Base-by-base conservation (phyloP, 75 land plant genomes). In the Larix kaempferi region DNA sequence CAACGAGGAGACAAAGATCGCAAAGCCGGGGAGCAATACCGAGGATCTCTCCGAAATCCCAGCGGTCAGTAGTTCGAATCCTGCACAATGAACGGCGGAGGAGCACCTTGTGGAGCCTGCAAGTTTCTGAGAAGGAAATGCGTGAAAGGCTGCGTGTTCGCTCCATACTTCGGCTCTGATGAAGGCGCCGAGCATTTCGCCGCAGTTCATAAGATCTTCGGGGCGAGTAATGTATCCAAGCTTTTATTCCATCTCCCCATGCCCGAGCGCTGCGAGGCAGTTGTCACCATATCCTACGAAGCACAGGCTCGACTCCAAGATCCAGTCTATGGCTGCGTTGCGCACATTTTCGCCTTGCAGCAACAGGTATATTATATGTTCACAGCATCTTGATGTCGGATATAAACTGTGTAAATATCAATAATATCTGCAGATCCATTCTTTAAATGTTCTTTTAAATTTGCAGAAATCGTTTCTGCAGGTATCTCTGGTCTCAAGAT, bases 151-250 rank as follows among this genome's bases (percentile, higher is more conserved):
- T 96, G 99, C 86, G 81, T 96, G 15, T 96, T 96, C 63, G 99
- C 99, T 23, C 98, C 99, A 0, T 90, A 94, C 76, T 96, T 96
- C 75, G 94, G 89, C 74, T 81, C 93, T 16, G 99, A 94, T 76
- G 95, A 96, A 58, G 99, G 99, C 35, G 86, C 99, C 2, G 90
- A 92, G 12, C 98, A 93, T 59, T 96, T 96, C 67, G 98, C 99
- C 1, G 99, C 99, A 13, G 99, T 96, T 75, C 99, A 96, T 79
- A 92, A 90, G 87, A 89, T 96, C 19, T 96, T 96, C 80, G 99
- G 99, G 29, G 99, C 99, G 41, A 94, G 98, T 83, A 96, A 96
- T 75, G 98, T 93, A 15, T 88, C 93, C 41, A 96, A 96, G 85
- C 84, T 96, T 59, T 82, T 96, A 62, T 82, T 69, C 13, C 84